Evolutionary conservation across 768 basidiomycete genomes (phyloP).

Genomic region (Gloeostereum incarnatum): DNA sequence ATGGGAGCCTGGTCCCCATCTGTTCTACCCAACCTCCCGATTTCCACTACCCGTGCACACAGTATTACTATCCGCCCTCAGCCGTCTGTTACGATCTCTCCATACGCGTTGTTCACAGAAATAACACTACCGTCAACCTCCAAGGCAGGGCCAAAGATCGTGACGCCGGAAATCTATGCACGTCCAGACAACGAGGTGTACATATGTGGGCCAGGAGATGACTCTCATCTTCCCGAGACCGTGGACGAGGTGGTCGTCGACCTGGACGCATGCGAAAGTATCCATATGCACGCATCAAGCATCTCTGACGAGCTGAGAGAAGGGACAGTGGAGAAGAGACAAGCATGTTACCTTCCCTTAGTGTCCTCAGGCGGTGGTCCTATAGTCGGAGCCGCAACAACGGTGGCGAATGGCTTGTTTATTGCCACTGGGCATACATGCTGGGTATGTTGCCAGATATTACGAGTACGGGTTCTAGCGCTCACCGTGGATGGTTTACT

Average conservation of each 20-base stretch:
- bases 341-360: constrained; percentile 75
- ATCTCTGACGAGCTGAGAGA: constrained; percentile 50
- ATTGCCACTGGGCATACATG: constrained; percentile 76
- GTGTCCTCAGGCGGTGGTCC: constrained; percentile 54
- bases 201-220: constrained; percentile 75
- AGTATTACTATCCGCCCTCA: constrained; percentile 56
- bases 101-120: constrained; percentile 80
- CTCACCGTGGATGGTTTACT: not conserved
- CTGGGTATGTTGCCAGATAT: constrained; percentile 40
- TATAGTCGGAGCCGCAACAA: constrained; percentile 54
- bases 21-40: constrained; percentile 46
- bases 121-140: constrained; percentile 26
- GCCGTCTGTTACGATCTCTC: constrained; percentile 38
- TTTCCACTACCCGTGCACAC: constrained; percentile 61
- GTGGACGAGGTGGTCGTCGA: constrained; percentile 70
- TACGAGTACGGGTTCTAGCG: not conserved
- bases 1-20: constrained; percentile 84
- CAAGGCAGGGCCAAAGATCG: constrained; percentile 14
- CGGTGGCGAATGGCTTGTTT: constrained; percentile 51
- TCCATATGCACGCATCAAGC: constrained; percentile 47
- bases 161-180: constrained; percentile 63
- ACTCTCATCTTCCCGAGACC: constrained; percentile 52
- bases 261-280: constrained; percentile 39
- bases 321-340: constrained; percentile 39
- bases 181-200: constrained; percentile 64